phyloP scores from a whole-genome alignment of 1,284 basidiomycete species.

The Termitomyces sp. region DNA sequence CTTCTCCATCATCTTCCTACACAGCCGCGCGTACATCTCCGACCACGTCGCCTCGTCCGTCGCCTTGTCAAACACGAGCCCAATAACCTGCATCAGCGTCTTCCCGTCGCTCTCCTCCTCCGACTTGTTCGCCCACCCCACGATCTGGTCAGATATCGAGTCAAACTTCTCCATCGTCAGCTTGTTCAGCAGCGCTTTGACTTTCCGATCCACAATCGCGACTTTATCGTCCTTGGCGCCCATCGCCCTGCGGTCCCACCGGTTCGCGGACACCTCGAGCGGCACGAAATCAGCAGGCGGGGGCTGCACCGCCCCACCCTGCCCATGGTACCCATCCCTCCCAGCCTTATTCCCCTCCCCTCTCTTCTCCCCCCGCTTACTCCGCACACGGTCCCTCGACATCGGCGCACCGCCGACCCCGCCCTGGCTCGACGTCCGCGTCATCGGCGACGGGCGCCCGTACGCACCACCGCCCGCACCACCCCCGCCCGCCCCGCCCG shows the following conservation, averaged over 20 bases:
- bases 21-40: conserved; percentile 95
- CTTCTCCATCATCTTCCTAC: conserved; percentile 89
- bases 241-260: conserved; percentile 63
- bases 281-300: conserved; percentile 58
- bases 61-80: conserved; percentile 95
- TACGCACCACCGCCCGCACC: too few relatives aligned
- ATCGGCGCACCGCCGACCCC: conserved; percentile 50
- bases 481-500: conserved; percentile 38
- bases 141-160: conserved; percentile 89
- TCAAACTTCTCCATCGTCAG: conserved; percentile 97
- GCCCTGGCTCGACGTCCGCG: conserved; percentile 74
- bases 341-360: conserved; percentile 42
- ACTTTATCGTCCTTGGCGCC: conserved; percentile 60
- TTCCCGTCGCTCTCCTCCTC: conserved; percentile 89
- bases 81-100: conserved; percentile 93
- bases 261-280: conserved; percentile 73
- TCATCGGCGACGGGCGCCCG: conserved; percentile 53
- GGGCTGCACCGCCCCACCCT: conserved; percentile 7
- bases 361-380: conserved; percentile 66
- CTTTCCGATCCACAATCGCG: conserved; percentile 88
- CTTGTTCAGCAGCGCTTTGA: conserved; percentile 93
- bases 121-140: conserved; percentile 92
- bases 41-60: conserved; percentile 95
- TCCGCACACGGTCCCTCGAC: conserved; percentile 59
- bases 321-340: conserved; percentile 25